These are phyloP conservation scores for Gardenia jasminoides DNA, from an alignment of 257 asterid species.

Conservation along the genomic window DNA sequence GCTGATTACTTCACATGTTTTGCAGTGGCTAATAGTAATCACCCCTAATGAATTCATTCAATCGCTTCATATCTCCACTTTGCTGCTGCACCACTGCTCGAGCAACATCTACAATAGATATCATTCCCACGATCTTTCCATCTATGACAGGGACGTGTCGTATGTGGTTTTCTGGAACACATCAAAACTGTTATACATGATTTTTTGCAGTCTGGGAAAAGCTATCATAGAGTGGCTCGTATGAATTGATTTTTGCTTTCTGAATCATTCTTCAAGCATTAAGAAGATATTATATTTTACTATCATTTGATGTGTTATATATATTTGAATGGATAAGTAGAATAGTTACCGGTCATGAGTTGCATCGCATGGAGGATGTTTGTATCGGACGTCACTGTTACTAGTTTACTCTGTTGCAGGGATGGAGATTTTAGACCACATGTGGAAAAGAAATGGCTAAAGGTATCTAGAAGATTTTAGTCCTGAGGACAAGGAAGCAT, in stretches of 20 bases:
- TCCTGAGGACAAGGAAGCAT: not conserved
- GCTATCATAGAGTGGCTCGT: too few relatives aligned
- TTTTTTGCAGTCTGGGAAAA: not conserved
- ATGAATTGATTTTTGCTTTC: too few relatives aligned
- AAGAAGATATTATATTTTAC: too few relatives aligned
- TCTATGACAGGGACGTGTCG: slow-evolving; percentile 78
- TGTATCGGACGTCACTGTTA: slow-evolving; percentile 70
- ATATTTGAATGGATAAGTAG: not conserved
- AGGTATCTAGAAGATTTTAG: not conserved
- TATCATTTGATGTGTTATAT: not conserved
- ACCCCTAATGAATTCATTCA: slow-evolving; percentile 61
- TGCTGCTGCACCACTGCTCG: slow-evolving; percentile 69
- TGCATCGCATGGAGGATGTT: slow-evolving; percentile 78
- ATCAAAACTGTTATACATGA: not conserved
- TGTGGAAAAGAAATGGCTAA: not conserved
- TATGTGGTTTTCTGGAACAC: slow-evolving; percentile 55
- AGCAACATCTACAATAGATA: slow-evolving; percentile 68
- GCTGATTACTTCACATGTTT: not conserved
- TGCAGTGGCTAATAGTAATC: slow-evolving; percentile 41
- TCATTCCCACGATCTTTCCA: slow-evolving; percentile 78
- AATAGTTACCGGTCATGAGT: slow-evolving; percentile 64
- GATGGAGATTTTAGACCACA: slow-evolving; percentile 3
- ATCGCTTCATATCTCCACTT: slow-evolving; percentile 55
- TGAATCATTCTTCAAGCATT: too few relatives aligned
- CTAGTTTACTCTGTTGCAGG: slow-evolving; percentile 46